phyloP scores from a whole-genome alignment of 805 yeast genomes.

The Saccharomycodes ludwigii region DNA sequence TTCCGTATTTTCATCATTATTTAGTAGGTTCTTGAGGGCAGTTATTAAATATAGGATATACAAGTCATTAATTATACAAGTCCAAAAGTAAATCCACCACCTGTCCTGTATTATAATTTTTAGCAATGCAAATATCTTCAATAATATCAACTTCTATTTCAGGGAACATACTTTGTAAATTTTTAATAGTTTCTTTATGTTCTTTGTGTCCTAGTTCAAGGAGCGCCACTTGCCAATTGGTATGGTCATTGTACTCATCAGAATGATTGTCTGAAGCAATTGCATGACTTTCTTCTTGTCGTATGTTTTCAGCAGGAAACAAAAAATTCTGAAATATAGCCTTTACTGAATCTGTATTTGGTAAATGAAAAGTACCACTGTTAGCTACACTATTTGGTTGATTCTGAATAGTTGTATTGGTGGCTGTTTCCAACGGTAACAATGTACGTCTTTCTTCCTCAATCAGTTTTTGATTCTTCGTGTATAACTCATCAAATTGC shows the following conservation, averaged over 20 bases:
- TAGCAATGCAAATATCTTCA: constrained; percentile 55
- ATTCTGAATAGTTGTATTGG: not conserved
- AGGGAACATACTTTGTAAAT: constrained; percentile 64
- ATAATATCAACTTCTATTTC: constrained; percentile 54
- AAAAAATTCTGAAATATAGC: not conserved
- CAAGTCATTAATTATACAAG: too few relatives aligned
- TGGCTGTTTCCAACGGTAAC: not conserved
- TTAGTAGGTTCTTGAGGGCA: too few relatives aligned
- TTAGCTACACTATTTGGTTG: not conserved
- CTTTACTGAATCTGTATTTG: too few relatives aligned
- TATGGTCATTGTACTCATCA: constrained; percentile 23
- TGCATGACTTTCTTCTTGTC: not conserved
- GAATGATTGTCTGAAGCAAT: constrained; percentile 19
- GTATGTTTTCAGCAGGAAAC: constrained; percentile 5
- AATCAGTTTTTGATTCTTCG: constrained; percentile 31
- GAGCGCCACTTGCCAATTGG: constrained; percentile 28
- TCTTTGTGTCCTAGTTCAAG: constrained; percentile 30
- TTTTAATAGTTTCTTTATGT: constrained; percentile 32
- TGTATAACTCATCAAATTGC: constrained; percentile 36
- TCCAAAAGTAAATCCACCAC: too few relatives aligned
- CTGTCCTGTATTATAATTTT: constrained; percentile 53
- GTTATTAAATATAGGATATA: too few relatives aligned
- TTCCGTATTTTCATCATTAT: too few relatives aligned
- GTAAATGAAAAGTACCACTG: not conserved
- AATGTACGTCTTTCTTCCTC: constrained; percentile 16